Evolutionary conservation across 805 yeast genomes (phyloP).

Genomic region (Candida hungchunana): DNA sequence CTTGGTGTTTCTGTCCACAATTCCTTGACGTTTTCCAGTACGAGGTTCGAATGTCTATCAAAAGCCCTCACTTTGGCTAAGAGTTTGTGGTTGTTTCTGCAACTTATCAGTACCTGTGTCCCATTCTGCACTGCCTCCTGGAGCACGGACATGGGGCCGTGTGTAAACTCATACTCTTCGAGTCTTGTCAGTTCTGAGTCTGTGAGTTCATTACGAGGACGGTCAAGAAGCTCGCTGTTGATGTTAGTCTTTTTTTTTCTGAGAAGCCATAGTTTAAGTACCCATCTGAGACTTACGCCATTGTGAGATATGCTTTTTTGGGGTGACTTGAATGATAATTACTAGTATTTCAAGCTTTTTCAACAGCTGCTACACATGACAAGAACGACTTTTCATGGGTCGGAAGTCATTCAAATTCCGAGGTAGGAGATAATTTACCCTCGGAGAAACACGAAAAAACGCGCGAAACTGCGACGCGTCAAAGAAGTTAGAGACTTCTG

Average conservation of each 20-base stretch:
- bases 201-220: conserved; percentile 75
- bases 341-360: too few species aligned
- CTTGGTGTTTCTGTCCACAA: conserved; percentile 57
- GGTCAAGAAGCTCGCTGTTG: conserved; percentile 58
- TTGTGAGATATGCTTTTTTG: too few species aligned
- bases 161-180: conserved; percentile 83
- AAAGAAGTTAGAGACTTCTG: conserved; percentile 5
- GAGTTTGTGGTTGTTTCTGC: conserved; percentile 90
- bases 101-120: conserved; percentile 77
- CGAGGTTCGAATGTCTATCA: conserved; percentile 94
- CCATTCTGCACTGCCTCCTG: conserved; percentile 74
- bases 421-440: not conserved
- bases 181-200: conserved; percentile 73
- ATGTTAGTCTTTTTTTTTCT: conserved; percentile 8
- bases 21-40: conserved; percentile 88
- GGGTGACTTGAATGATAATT: not conserved
- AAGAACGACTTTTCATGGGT: not conserved
- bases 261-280: too few species aligned
- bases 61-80: conserved; percentile 89
- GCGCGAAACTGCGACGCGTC: conserved; percentile 4
- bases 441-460: conserved; percentile 1
- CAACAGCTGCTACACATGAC: too few species aligned
- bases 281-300: conserved; percentile 19
- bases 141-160: conserved; percentile 90
- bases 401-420: too few species aligned